Base-by-base conservation (phyloP, 208 protist genomes). In the Porcisia deanei region DNA sequence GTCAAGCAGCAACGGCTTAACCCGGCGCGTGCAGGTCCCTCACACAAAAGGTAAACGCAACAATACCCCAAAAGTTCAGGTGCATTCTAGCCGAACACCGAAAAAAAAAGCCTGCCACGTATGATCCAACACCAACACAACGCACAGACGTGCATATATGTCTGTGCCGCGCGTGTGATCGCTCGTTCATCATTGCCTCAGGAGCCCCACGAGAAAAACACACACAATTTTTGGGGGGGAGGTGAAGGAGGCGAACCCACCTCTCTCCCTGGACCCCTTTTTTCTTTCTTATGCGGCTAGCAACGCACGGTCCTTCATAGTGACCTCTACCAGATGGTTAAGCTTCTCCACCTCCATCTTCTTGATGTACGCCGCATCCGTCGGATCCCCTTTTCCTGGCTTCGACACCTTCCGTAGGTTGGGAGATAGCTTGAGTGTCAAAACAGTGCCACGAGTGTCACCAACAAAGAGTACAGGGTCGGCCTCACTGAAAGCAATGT, bases 401-500 rank as follows among this genome's bases (percentile, higher is more conserved):
- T 94, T 94, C 66, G 83, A 87, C 53, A 91, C 83, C 63, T 83
- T 90, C 59, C 97, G 93, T 60, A 99, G 79, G 81, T 99, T 99
- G 2, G 98, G 98, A 9, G 96, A 98, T 2, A 99, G 89, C 83
- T 99, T 99, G 60, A 99, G 81, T 3, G 96, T 93, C 59, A 97
- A 81, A 52, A 99, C 98, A 0, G 87, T 91, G 43, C 98, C 98
- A 34, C 96, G 92, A 60, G 98, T 98, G 85, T 99, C 98, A 53
- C 98, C 98, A 10, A 99, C 97, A 12, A 99, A 63, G 37, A 99
- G 64, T 58, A 99, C 90, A n/a, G 97, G 97, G 63, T 98, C 87
- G 10, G 86, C 69, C 45, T 85, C 81, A 80, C 98, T 99, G 83
- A 99, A 99, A 22, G 83, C 85, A 63, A 99, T 78, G 79, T 99